These are phyloP conservation scores for Paramarasmius palmivorus DNA, from an alignment of 1,284 basidiomycete genomes.

Conservation along the genomic window DNA sequence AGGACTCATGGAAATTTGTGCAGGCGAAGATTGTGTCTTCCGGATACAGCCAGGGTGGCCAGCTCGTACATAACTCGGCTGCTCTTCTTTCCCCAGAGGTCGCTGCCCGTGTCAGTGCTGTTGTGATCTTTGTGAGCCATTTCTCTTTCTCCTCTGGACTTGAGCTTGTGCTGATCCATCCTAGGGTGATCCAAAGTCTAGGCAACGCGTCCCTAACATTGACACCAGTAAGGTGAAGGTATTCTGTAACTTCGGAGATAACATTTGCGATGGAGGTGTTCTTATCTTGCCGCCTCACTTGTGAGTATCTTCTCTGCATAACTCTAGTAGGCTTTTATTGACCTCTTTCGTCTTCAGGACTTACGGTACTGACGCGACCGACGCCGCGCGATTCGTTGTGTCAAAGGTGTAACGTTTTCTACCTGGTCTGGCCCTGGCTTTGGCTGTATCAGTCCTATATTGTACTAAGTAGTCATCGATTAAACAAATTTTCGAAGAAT, in stretches of 20 bases:
- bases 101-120: not conserved
- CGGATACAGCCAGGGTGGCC: constrained; percentile 1
- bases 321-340: too few species aligned
- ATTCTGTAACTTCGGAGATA: not conserved
- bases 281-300: constrained; percentile 1
- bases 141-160: not conserved
- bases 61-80: not conserved
- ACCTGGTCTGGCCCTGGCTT: too few species aligned
- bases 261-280: not conserved
- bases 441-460: too few species aligned
- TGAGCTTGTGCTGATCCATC: too few species aligned
- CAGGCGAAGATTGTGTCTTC: not conserved
- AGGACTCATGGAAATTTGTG: too few species aligned
- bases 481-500: too few species aligned
- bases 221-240: not conserved
- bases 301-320: too few species aligned
- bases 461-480: too few species aligned
- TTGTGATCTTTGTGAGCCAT: constrained; percentile 2
- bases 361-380: too few species aligned
- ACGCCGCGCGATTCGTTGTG: too few species aligned
- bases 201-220: not conserved
- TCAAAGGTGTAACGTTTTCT: too few species aligned
- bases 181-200: not conserved
- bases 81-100: not conserved
- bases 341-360: too few species aligned